Evolutionary conservation across 257 asterid species (phyloP).

Genomic region (Solanum arcanum): DNA sequence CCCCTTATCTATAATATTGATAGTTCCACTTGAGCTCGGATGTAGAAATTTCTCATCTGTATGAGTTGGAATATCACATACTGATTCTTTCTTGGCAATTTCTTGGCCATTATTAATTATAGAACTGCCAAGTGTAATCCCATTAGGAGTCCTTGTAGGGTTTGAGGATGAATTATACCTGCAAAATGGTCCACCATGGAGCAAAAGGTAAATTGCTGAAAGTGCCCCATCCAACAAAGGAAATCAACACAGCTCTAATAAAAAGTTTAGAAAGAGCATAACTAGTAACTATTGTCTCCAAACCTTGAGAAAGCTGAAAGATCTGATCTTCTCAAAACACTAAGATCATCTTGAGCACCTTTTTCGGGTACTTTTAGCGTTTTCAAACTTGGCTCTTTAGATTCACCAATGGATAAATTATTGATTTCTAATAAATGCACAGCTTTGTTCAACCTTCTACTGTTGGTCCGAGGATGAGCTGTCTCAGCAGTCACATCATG

Average conservation of each 20-base stretch:
- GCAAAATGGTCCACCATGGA: conserved; percentile 32
- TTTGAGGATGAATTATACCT: conserved; percentile 63
- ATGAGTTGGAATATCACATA: conserved; percentile 21
- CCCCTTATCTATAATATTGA: conserved; percentile 49
- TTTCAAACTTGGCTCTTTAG: conserved; percentile 56
- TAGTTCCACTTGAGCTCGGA: conserved; percentile 51
- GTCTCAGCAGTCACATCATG: conserved; percentile 4
- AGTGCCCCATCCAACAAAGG: neutral
- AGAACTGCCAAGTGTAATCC: conserved; percentile 31
- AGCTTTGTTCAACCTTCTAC: conserved; percentile 30
- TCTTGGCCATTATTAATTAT: conserved; percentile 32
- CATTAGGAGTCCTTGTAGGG: conserved; percentile 35
- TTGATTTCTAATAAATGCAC: conserved; percentile 18
- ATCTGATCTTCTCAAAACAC: conserved; percentile 52
- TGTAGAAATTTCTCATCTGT: conserved; percentile 23
- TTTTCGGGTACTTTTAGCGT: conserved; percentile 32
- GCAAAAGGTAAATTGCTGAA: neutral
- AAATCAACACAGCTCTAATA: conserved; percentile 26
- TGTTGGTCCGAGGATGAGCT: conserved; percentile 10
- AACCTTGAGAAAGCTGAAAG: conserved; percentile 91
- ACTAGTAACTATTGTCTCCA: conserved; percentile 3
- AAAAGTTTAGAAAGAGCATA: neutral
- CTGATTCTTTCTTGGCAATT: conserved; percentile 41
- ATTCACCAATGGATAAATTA: conserved; percentile 14
- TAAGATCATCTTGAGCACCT: conserved; percentile 39